Evolutionary conservation across 2,329 filamentous ascomycete genomes (phyloP).

Genomic region (Neospermospora avenae): DNA sequence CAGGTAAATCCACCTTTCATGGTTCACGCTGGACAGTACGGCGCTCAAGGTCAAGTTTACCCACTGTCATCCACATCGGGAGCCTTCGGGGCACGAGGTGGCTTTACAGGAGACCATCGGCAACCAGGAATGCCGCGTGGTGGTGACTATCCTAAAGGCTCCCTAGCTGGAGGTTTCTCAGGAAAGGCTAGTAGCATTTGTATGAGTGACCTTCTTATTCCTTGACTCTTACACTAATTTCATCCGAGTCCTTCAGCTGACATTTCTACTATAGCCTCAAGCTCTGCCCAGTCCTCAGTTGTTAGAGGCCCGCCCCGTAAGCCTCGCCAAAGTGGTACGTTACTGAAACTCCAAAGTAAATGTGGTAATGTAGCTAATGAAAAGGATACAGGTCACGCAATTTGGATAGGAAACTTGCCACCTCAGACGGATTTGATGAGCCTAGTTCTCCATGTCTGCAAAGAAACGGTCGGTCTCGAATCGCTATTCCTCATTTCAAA

Average conservation of each 20-base stretch:
- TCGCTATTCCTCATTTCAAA: slow-evolving; percentile 94
- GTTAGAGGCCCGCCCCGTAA: slow-evolving; percentile 54
- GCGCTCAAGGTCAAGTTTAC: slow-evolving; percentile 25
- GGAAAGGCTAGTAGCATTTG: slow-evolving; percentile 27
- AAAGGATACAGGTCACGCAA: slow-evolving; percentile 74
- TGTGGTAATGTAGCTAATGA: slow-evolving; percentile 10
- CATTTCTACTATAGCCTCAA: slow-evolving; percentile 28
- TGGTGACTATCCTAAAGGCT: slow-evolving; percentile 14
- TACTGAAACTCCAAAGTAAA: neutral
- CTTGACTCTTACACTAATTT: neutral
- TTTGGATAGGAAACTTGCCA: slow-evolving; percentile 95
- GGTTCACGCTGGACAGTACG: slow-evolving; percentile 28
- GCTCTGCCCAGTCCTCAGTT: slow-evolving; percentile 39
- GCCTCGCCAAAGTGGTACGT: slow-evolving; percentile 59
- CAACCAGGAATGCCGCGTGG: slow-evolving; percentile 16
- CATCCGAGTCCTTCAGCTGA: neutral
- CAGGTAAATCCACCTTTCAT: slow-evolving; percentile 25
- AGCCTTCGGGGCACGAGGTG: slow-evolving; percentile 22
- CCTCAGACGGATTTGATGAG: slow-evolving; percentile 77
- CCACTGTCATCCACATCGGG: slow-evolving; percentile 10
- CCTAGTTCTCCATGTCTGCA: slow-evolving; percentile 87
- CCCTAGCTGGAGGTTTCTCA: slow-evolving; percentile 4
- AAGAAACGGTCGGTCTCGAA: slow-evolving; percentile 71
- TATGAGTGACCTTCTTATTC: slow-evolving; percentile 22
- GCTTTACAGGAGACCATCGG: slow-evolving; percentile 23